Base-by-base conservation (phyloP, 306 rosid genomes). In the Fagus crenata region DNA sequence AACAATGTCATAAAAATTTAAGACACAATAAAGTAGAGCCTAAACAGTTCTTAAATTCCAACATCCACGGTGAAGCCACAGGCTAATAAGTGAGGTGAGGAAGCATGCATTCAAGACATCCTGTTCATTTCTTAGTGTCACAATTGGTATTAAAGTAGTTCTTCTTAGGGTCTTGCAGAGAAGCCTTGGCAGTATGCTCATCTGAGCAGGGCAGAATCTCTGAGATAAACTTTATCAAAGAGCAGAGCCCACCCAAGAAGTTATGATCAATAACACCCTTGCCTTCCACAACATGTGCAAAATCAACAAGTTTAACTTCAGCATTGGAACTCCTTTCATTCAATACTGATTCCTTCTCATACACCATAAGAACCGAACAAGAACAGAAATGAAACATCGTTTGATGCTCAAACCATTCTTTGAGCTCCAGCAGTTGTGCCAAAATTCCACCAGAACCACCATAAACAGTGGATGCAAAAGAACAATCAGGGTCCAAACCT, bases 161-260 rank as follows among this genome's bases (percentile, higher is more conserved):
- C 8, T 74, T 12, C 5, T 51, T 53, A 33, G 13, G 15, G 18
- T 61, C 46, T n/a, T 36, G 28, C 22, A 15, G 18, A 36, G 69
- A 63, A 39, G 71, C 13, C 6, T 37, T 5, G 41, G 69, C 6
- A 4, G 40, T 14, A 65, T 76, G 33, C 35, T 37, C 69, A 53
- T 3, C 35, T 17, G 83, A 70, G 46, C 39, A 46, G 2, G 59
- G 67, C 51, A 87, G 36, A 28, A 95, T 55, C 76, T 90, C 95
- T 0, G 84, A 73, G 43, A 95, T 70, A 60, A 89, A 84, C 85
- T 89, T 87, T 18, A 95, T 92, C 63, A 95, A 88, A 80, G 96
- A 90, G 80, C 93, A 95, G 28, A 94, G 95, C 22, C 98, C 98
- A 3, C 98, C 98, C 80, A 92, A 83, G 88, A 90, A 94, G 77